A percentile compares a stretch with the other conserved stretches of the same genome.
Conservation (phyloP, 75 land plant species). For the Selaginella tamariscina region DNA sequence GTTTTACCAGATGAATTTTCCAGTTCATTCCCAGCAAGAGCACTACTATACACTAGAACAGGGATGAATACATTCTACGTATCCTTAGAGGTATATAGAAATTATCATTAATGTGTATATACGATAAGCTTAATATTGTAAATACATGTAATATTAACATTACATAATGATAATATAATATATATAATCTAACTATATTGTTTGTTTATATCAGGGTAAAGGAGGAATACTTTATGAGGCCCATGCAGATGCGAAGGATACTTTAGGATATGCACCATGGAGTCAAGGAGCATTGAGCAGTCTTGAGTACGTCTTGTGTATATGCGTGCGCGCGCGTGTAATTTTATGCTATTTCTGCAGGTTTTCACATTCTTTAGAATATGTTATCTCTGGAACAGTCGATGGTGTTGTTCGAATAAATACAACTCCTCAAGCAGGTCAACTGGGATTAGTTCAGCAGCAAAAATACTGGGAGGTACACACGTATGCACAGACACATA, state of each 20-base stretch:
- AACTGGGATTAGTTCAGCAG: conserved; percentile 21
- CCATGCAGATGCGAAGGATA: conserved; percentile 20
- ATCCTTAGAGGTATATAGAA: conserved; percentile 22
- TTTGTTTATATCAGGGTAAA: conserved; percentile 17
- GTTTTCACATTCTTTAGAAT: conserved; percentile 23
- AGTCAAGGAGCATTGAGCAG: conserved; percentile 10
- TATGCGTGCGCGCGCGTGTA: neutral
- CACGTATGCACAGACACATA: too few species aligned
- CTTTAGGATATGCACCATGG: conserved; percentile 25
- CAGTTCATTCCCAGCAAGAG: conserved; percentile 19
- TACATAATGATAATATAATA: too few species aligned
- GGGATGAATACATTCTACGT: conserved; percentile 28
- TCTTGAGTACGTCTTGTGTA: conserved; percentile 14
- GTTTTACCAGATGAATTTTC: conserved; percentile 15
- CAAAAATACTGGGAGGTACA: conserved; percentile 30
- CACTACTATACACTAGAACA: conserved; percentile 23
- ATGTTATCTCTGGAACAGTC: conserved; percentile 28
- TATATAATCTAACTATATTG: too few species aligned
- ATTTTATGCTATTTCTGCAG: conserved; percentile 4
- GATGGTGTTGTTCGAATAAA: conserved; percentile 31
- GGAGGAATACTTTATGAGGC: conserved; percentile 27
- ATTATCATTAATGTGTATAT: neutral
- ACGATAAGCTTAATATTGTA: too few species aligned
- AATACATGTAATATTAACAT: too few species aligned
- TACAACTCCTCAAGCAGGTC: conserved; percentile 34